Conservation (phyloP, 306 rosid genomes). For the Lathyrus oleraceus region DNA sequence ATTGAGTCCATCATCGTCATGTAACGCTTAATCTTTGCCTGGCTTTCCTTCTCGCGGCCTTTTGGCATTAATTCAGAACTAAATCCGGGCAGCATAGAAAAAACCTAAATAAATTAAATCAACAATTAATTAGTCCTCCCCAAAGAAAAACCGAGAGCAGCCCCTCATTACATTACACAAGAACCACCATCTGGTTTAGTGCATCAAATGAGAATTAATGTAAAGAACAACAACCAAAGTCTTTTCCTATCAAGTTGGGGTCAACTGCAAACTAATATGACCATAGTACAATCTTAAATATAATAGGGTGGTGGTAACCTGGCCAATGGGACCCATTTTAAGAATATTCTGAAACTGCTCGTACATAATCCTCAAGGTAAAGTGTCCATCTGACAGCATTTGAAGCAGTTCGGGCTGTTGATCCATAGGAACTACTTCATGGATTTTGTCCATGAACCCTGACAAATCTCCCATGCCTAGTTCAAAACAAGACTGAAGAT, state of each 20-base stretch:
- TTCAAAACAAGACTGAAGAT: slow-evolving; percentile 10
- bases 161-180: slow-evolving; percentile 11
- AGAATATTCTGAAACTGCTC: slow-evolving; percentile 76
- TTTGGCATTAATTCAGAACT: slow-evolving; percentile 79
- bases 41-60: slow-evolving; percentile 92
- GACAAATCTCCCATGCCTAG: slow-evolving; percentile 88
- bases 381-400: slow-evolving; percentile 79
- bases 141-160: background rate
- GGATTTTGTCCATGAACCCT: slow-evolving; percentile 86
- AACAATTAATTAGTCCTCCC: slow-evolving; percentile 16
- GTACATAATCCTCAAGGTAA: slow-evolving; percentile 75
- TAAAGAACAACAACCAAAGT: background rate
- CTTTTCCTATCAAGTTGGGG: background rate
- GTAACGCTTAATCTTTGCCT: slow-evolving; percentile 83
- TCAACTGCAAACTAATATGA: background rate
- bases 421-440: slow-evolving; percentile 92
- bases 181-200: slow-evolving; percentile 20
- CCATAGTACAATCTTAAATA: slow-evolving; percentile 1
- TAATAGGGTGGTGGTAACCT: slow-evolving; percentile 45
- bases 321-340: slow-evolving; percentile 78
- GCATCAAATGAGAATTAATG: background rate
- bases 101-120: slow-evolving; percentile 46
- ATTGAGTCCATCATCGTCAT: slow-evolving; percentile 99
- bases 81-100: slow-evolving; percentile 86
- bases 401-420: slow-evolving; percentile 85